Conservation (phyloP, 345 rosid genomes). For the Anastatica hierochuntica region DNA sequence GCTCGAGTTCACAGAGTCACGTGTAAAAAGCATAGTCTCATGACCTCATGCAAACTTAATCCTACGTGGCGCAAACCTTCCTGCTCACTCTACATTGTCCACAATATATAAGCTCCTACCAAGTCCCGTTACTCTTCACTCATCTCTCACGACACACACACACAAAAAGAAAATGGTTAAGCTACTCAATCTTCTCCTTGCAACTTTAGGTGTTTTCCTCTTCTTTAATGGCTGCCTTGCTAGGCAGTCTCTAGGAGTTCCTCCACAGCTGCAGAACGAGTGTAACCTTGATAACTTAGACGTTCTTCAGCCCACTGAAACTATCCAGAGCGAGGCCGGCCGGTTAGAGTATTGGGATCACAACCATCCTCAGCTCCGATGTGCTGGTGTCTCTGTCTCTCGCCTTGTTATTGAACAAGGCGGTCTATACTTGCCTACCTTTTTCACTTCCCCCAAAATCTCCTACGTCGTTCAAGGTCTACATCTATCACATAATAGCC, state of each 20-base stretch:
- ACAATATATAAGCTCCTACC: slow-evolving; percentile 12
- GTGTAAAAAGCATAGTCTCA: slow-evolving; percentile 15
- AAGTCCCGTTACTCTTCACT: slow-evolving; percentile 1
- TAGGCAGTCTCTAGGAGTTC: slow-evolving; percentile 23
- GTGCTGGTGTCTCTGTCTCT: slow-evolving; percentile 43
- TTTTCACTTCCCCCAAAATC: slow-evolving; percentile 33
- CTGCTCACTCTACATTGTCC: slow-evolving; percentile 1
- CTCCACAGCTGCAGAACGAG: slow-evolving; percentile 25
- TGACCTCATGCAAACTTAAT: slow-evolving; percentile 18
- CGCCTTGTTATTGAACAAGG: slow-evolving; percentile 35
- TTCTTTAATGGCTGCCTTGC: slow-evolving; percentile 18
- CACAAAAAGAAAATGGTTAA: slow-evolving; percentile 9
- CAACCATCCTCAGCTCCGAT: slow-evolving; percentile 39
- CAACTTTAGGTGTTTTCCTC: slow-evolving; percentile 15
- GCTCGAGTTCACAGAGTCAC: slow-evolving; percentile 14
- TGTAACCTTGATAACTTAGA: slow-evolving; percentile 45
- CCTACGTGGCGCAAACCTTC: slow-evolving; percentile 13
- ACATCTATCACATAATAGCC: neutral
- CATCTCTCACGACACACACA: slow-evolving; percentile 7
- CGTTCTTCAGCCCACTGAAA: slow-evolving; percentile 34
- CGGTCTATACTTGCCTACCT: slow-evolving; percentile 50
- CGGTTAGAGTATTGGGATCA: slow-evolving; percentile 40
- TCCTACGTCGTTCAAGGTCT: slow-evolving; percentile 45
- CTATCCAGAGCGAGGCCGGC: slow-evolving; percentile 42
- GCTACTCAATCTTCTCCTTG: slow-evolving; percentile 7